Percentiles rank a stretch among this genome's conserved stretches.
Conservation (phyloP, 2,329 filamentous ascomycete species). For the Verticillium albo-atrum region DNA sequence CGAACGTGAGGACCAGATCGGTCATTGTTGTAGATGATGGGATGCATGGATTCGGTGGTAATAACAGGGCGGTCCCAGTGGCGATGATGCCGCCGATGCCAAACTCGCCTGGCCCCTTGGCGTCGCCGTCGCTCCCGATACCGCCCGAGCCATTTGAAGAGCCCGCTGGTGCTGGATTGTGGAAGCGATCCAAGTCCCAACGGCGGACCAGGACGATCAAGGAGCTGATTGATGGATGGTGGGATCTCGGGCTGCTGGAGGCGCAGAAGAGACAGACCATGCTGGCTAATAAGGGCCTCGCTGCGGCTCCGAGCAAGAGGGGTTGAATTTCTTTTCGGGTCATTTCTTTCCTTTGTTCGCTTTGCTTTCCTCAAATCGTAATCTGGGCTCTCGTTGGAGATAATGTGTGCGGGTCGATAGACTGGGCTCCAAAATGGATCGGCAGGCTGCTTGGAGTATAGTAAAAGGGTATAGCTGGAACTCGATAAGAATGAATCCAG, state of each 20-base stretch:
- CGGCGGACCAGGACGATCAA: conserved; percentile 42
- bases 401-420: conserved; percentile 5
- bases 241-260: conserved; percentile 47
- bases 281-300: conserved; percentile 10
- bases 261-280: conserved; percentile 37
- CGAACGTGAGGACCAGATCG: conserved; percentile 13
- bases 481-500: background rate
- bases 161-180: background rate
- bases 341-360: background rate
- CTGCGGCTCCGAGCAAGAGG: background rate
- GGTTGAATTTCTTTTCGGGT: too few relatives aligned
- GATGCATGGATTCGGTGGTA: background rate
- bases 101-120: conserved; percentile 8
- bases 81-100: conserved; percentile 9
- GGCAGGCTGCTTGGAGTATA: background rate
- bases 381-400: background rate
- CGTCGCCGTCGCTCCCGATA: conserved; percentile 2
- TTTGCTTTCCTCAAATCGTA: conserved; percentile 1
- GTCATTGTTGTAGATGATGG: conserved; percentile 1
- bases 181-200: conserved; percentile 12
- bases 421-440: background rate
- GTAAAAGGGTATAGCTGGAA: background rate
- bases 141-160: conserved; percentile 19
- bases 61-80: conserved; percentile 7
- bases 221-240: conserved; percentile 48